Base-by-base conservation (phyloP, 2,329 filamentous ascomycete species). In the Fusarium musae region DNA sequence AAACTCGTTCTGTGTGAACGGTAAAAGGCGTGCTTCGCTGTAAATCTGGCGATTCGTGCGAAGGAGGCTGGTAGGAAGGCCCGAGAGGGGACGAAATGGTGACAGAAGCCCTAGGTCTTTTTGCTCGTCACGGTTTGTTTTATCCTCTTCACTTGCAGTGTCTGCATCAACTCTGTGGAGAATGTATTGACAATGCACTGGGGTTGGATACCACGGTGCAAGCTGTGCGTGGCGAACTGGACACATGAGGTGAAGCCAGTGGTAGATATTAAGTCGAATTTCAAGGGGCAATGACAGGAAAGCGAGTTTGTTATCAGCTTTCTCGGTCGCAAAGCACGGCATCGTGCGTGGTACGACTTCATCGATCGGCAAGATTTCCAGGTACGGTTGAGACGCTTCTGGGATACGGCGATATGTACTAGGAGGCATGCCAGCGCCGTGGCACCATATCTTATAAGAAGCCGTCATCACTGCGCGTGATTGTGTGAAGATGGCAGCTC, bases 251-350 rank as follows among this genome's bases (percentile, higher is more conserved):
- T 84, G 79, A 17, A 86, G 71, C 80, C 83, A 84, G 59, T 76
- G 69, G 74, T 87, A 88, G 39, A 88, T 84, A 60, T 84, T 80
- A 17, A 85, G 81, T 19, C 86, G 82, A 54, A 87, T 80, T 72
- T 88, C 86, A 19, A 82, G 73, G 2, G 85, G 84, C 9, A 86
- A 76, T 36, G 79, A 74, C 52, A 85, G 75, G 15, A 79, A 57
- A 17, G 46, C 57, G 19, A 65, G 39, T 47, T 59, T 74, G 6
- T 34, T 46, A 12, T 57, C 50, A 9, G 36, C 40, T 32, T 56
- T 28, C 17, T 58, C 39, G 30, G 52, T 42, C 21, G 54, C 63
- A 30, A 59, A 53, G 21, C 61, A 58, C 46, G 70, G 63, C 32
- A 59, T 58, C 54, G 60, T 42, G 16, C 57, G 66, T 21, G 61